phyloP scores from a whole-genome alignment of 2,329 filamentous ascomycete species.

The Colletotrichum sp. region DNA sequence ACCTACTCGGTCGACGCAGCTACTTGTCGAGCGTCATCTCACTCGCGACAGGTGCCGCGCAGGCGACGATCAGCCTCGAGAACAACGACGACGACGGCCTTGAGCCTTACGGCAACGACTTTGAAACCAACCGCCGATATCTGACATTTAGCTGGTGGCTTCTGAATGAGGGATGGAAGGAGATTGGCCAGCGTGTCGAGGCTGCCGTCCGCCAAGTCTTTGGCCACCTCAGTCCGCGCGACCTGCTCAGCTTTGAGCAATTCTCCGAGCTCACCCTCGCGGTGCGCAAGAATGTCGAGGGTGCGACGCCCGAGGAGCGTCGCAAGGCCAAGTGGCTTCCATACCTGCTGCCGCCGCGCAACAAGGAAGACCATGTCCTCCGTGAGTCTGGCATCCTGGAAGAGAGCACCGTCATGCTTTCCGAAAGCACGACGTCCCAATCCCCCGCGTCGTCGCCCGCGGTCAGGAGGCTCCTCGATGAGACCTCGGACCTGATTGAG shows the following conservation, averaged over 20 bases:
- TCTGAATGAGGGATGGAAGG: conserved; percentile 86
- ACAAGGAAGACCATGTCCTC: conserved; percentile 84
- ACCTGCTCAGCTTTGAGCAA: conserved; percentile 81
- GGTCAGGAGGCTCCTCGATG: conserved; percentile 86
- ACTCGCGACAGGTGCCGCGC: conserved; percentile 76
- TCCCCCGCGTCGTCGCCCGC: conserved; percentile 55
- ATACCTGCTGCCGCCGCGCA: conserved; percentile 79
- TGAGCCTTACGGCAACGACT: conserved; percentile 88
- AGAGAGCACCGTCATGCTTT: conserved; percentile 47
- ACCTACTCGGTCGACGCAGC: conserved; percentile 92
- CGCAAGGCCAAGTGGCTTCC: conserved; percentile 72
- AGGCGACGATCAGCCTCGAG: conserved; percentile 85
- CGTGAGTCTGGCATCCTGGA: conserved; percentile 81
- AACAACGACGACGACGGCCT: conserved; percentile 90
- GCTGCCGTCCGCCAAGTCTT: conserved; percentile 89
- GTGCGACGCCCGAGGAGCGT: conserved; percentile 48
- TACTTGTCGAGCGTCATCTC: conserved; percentile 96
- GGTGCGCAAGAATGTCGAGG: conserved; percentile 86
- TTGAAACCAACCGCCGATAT: conserved; percentile 94
- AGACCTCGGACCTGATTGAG: conserved; percentile 94
- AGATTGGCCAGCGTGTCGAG: conserved; percentile 82
- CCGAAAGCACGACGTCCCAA: conserved; percentile 33
- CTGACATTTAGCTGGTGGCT: conserved; percentile 99
- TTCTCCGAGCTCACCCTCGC: conserved; percentile 83
- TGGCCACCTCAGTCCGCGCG: conserved; percentile 84